These are phyloP conservation scores for Microbotryum violaceum DNA, from an alignment of 1,284 basidiomycete genomes.

Conservation along the genomic window DNA sequence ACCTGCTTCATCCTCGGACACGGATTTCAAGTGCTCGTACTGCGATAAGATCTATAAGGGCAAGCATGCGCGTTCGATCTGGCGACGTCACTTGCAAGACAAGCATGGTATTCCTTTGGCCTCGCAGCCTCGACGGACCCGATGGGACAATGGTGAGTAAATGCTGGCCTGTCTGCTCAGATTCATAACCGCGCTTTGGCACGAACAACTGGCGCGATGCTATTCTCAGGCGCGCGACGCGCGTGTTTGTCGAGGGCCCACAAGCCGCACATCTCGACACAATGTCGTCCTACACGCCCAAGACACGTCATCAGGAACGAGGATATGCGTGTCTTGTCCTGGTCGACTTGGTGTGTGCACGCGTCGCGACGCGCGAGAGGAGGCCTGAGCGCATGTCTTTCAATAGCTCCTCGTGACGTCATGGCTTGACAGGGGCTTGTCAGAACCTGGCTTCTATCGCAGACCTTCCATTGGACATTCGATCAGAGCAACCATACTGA, in stretches of 20 bases:
- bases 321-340: too few species aligned
- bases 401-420: neutral
- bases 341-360: too few species aligned
- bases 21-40: constrained; percentile 42
- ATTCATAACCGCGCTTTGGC: too few species aligned
- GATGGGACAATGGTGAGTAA: constrained; percentile 49
- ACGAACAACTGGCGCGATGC: too few species aligned
- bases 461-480: neutral
- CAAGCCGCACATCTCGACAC: too few species aligned
- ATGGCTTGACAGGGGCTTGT: neutral
- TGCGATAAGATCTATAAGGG: constrained; percentile 48
- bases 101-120: constrained; percentile 50
- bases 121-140: constrained; percentile 47
- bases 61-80: constrained; percentile 50
- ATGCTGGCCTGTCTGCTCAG: neutral
- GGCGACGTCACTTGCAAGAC: constrained; percentile 50
- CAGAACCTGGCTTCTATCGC: neutral
- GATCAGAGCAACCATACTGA: too few species aligned
- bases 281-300: too few species aligned
- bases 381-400: too few species aligned
- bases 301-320: too few species aligned
- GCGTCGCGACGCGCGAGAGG: too few species aligned
- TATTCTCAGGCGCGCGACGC: too few species aligned
- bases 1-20: constrained; percentile 15
- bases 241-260: too few species aligned